phyloP scores from a whole-genome alignment of 352 stramenopile genomes.

The Saprolegnia parasitica region DNA sequence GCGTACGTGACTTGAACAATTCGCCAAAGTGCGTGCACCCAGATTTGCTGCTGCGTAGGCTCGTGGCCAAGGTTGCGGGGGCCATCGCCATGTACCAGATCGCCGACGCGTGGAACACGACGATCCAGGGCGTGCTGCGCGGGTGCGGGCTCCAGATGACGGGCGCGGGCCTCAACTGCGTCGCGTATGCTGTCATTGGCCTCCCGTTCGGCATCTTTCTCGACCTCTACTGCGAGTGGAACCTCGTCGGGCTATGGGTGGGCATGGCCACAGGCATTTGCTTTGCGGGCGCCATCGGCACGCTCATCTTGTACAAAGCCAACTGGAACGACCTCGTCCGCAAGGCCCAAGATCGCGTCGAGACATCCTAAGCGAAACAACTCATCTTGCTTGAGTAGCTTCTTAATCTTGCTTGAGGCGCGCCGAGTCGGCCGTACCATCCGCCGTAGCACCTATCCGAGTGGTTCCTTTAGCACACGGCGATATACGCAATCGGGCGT shows the following conservation, averaged over 20 bases:
- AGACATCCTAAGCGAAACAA: neutral
- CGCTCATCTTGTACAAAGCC: neutral
- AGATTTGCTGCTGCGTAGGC: conserved; percentile 25
- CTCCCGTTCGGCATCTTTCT: conserved; percentile 71
- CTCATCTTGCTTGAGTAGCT: too few relatives aligned
- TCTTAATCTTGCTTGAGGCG: neutral
- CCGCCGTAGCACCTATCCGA: too few relatives aligned
- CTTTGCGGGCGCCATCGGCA: conserved; percentile 31
- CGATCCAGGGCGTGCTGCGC: conserved; percentile 73
- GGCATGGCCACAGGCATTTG: conserved; percentile 55
- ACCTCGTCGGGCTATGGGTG: conserved; percentile 73
- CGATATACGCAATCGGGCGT: neutral
- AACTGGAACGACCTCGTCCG: neutral
- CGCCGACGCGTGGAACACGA: conserved; percentile 65
- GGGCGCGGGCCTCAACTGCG: conserved; percentile 75
- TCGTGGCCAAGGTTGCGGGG: conserved; percentile 57
- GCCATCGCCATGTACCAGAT: conserved; percentile 68
- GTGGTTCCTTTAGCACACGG: too few relatives aligned
- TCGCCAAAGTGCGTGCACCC: neutral
- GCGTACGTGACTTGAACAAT: neutral
- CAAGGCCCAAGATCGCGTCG: conserved; percentile 9
- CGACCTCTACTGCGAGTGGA: conserved; percentile 53
- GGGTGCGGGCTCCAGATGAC: conserved; percentile 72
- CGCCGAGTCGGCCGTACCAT: neutral
- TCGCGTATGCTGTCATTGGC: conserved; percentile 72